A percentile compares a stretch with the other conserved stretches of the same genome.
Evolutionary conservation across 164 flowering plant genomes (phyloP).

Genomic region (Vitis rotundifolia): DNA sequence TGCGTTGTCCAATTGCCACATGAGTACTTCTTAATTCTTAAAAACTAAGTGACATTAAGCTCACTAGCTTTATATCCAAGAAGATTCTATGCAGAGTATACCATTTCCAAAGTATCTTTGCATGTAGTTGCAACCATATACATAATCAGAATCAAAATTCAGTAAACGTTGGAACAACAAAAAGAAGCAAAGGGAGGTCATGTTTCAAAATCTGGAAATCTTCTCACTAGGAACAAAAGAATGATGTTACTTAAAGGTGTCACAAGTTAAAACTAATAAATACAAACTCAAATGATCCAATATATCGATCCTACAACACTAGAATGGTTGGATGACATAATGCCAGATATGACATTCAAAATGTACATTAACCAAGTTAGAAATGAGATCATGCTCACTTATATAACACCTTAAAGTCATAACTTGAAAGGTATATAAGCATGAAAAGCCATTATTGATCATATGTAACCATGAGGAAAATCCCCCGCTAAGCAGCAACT

Average conservation of each 20-base stretch:
- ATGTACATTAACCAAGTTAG: constrained; percentile 16
- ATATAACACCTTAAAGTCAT: constrained; percentile 2
- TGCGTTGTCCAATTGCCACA: too few relatives aligned
- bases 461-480: not conserved
- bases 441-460: constrained; percentile 5
- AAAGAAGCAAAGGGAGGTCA: not conserved
- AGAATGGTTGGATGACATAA: not conserved
- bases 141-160: too few relatives aligned
- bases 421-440: not conserved
- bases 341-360: constrained; percentile 3
- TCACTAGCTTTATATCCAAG: too few relatives aligned
- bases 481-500: constrained; percentile 47
- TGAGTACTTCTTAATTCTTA: too few relatives aligned
- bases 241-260: constrained; percentile 7
- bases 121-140: too few relatives aligned
- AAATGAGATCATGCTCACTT: not conserved
- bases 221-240: constrained; percentile 4
- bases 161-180: too few relatives aligned
- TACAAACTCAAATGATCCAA: constrained; percentile 7
- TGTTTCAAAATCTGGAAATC: not conserved
- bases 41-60: too few relatives aligned
- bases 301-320: constrained; percentile 15
- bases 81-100: too few relatives aligned
- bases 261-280: constrained; percentile 1
- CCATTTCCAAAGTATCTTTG: too few relatives aligned